phyloP scores from a whole-genome alignment of 257 asterid species.

The Solanum chiquidenum region DNA sequence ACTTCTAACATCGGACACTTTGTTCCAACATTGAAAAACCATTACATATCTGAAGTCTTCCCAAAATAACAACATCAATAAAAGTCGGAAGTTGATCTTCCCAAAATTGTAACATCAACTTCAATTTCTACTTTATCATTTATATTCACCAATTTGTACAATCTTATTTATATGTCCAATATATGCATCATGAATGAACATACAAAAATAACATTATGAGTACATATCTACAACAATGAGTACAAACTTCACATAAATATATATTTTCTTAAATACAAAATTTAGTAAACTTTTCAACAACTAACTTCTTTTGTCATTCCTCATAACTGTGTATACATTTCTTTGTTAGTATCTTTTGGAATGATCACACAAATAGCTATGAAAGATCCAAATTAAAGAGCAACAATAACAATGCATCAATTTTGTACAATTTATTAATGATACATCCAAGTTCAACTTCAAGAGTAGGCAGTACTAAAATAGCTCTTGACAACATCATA shows the following conservation, averaged over 20 bases:
- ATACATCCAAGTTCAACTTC: not conserved
- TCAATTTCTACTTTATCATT: too few species aligned
- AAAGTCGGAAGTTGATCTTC: too few species aligned
- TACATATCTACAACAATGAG: not conserved
- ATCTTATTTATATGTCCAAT: not conserved
- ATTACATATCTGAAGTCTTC: not conserved
- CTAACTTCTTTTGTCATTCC: not conserved
- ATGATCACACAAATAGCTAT: not conserved
- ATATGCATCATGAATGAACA: not conserved
- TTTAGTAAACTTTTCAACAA: too few species aligned
- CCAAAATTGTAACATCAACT: too few species aligned
- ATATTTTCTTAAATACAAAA: not conserved
- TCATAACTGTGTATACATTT: not conserved
- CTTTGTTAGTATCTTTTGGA: not conserved
- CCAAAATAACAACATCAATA: not conserved
- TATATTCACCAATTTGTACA: not conserved
- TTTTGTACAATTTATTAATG: not conserved
- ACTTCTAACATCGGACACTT: too few species aligned
- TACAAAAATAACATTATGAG: not conserved
- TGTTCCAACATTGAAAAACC: too few species aligned
- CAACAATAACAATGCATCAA: not conserved
- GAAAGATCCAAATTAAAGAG: not conserved
- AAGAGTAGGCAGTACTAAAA: conserved; percentile 49
- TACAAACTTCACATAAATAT: not conserved
- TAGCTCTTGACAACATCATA: conserved; percentile 47